phyloP scores from a whole-genome alignment of 2,329 filamentous ascomycete genomes.

The Leptodontidium sp. region DNA sequence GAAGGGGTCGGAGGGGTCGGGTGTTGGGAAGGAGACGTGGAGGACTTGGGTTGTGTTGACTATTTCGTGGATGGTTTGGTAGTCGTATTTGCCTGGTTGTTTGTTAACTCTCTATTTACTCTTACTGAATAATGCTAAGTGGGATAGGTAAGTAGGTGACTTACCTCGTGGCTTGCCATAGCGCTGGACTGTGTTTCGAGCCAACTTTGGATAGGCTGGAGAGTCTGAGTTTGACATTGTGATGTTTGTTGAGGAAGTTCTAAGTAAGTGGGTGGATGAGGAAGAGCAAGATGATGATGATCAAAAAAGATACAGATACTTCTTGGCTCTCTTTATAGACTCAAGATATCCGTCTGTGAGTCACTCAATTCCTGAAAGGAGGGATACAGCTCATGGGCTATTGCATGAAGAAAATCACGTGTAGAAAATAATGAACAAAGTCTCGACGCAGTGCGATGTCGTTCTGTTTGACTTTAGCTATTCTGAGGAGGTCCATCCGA shows the following conservation, averaged over 20 bases:
- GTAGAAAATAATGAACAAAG: not conserved
- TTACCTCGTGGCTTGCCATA: conserved; percentile 39
- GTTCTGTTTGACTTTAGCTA: conserved; percentile 10
- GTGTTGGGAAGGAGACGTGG: conserved; percentile 79
- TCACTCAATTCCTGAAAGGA: not conserved
- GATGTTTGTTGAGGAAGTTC: not conserved
- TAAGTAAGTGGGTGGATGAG: not conserved
- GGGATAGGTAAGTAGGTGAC: not conserved
- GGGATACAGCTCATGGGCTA: not conserved
- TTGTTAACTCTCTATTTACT: conserved; percentile 20
- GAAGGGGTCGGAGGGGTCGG: conserved; percentile 56
- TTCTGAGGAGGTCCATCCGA: conserved; percentile 12
- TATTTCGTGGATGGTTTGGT: conserved; percentile 76
- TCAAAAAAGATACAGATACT: not conserved
- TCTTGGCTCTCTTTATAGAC: not conserved
- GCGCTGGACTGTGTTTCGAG: conserved; percentile 41
- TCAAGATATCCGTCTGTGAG: not conserved
- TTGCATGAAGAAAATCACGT: not conserved
- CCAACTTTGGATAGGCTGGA: conserved; percentile 35
- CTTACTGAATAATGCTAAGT: not conserved
- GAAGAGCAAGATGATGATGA: not conserved
- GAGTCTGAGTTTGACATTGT: conserved; percentile 29
- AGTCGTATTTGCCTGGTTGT: conserved; percentile 71
- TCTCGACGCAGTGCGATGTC: conserved; percentile 3
- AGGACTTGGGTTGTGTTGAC: conserved; percentile 78